Conservation (phyloP, 129 eudicot species). For the Apium graveolens region DNA sequence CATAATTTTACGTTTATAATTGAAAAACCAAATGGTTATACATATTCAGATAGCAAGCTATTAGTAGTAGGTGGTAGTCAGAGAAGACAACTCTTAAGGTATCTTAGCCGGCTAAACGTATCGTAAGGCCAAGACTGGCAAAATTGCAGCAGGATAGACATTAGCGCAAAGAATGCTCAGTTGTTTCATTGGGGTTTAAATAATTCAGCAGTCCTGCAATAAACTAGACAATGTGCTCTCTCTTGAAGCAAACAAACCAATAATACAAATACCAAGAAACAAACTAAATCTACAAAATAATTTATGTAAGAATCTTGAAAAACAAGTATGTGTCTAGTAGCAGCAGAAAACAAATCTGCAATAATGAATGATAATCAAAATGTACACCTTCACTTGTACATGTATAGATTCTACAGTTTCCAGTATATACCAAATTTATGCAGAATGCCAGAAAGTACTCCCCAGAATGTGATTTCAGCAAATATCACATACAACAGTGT, state of each 20-base stretch:
- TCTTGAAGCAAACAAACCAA: background rate
- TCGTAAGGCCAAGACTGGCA: background rate
- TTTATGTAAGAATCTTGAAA: background rate
- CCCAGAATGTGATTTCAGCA: slow-evolving; percentile 79
- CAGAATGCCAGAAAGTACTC: slow-evolving; percentile 57
- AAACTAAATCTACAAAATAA: background rate
- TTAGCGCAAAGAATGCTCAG: no score
- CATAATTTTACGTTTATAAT: background rate
- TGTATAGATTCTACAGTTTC: slow-evolving; percentile 40
- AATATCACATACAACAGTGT: slow-evolving; percentile 67
- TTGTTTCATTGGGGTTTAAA: background rate
- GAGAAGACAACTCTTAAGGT: background rate
- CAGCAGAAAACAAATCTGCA: background rate
- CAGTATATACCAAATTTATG: slow-evolving; percentile 74
- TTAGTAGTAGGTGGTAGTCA: background rate
- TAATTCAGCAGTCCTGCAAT: background rate
- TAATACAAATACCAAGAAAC: background rate
- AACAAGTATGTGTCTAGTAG: background rate
- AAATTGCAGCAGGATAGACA: no score
- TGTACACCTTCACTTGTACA: background rate
- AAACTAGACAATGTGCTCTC: background rate
- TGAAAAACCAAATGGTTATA: background rate
- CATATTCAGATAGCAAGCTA: background rate
- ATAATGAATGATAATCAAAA: background rate
- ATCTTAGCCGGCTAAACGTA: background rate